Base-by-base conservation (phyloP, 2,329 filamentous ascomycete species). In the Shiraia sp. region DNA sequence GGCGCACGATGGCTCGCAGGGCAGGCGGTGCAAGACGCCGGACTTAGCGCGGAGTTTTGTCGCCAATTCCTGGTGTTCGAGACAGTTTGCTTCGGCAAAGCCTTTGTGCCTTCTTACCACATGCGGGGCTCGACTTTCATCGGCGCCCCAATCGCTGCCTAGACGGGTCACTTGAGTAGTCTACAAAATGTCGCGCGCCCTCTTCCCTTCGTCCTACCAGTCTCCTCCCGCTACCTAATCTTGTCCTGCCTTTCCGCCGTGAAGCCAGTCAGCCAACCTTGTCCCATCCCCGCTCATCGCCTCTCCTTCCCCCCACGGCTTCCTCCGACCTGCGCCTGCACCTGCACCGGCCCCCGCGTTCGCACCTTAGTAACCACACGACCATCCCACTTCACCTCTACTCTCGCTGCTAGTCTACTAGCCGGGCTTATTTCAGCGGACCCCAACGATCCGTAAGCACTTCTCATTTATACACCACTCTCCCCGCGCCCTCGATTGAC, bases 1-100 rank as follows among this genome's bases (percentile, higher is more conserved):
- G 49, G 43, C 38, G 49, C 47, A 45, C 36, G 42, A 49, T 45
- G 47, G 43, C 47, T 40, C 52, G 51, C 53, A 55, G 46, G n/a
- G n/a, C n/a, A 15, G 12, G 26, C n/a, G 24, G 15, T 12, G 10
- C 12, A 13, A 26, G 35, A 15, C 26, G 25, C 25, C 25, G 26
- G 25, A 13, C n/a, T 16, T 29, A n/a, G 14, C 25, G 35, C 15
- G 24, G 25, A 29, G 19, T 36, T 13, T 24, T 27, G 14, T n/a
- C n/a, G n/a, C n/a, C n/a, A n/a, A n/a, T n/a, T n/a, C n/a, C n/a
- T n/a, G 14, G 30, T 26, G 33, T 28, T 51, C 45, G 42, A 46
- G 45, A 42, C 36, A 36, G 41, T 31, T 34, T 37, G 2, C 12
- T 19, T 34, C 32, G 32, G 32, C 32, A 34, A 23, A 34, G 19